Conservation (phyloP, 805 yeast species). For the Candida schatavii region DNA sequence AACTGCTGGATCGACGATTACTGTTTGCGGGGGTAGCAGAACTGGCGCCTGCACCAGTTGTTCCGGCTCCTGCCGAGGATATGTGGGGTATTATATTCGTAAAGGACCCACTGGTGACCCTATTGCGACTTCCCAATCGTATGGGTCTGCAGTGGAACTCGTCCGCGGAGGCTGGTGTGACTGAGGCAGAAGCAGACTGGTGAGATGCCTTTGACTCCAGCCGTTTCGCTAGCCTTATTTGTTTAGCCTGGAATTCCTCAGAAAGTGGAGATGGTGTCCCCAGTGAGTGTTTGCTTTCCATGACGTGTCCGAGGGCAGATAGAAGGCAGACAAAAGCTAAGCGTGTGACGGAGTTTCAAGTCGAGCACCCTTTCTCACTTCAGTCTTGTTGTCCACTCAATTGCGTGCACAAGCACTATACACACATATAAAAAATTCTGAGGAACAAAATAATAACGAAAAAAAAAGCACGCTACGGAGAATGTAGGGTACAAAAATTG, state of each 20-base stretch:
- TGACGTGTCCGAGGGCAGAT: too few species aligned
- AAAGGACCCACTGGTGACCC: background rate
- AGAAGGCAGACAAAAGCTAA: too few species aligned
- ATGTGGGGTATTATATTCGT: background rate
- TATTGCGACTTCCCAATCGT: constrained; percentile 18
- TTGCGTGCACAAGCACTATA: too few species aligned
- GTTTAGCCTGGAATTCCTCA: constrained; percentile 19
- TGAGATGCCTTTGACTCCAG: constrained; percentile 11
- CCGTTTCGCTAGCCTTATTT: constrained; percentile 27
- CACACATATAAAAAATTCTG: too few species aligned
- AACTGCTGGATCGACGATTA: background rate
- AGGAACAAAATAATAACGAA: too few species aligned
- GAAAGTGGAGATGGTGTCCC: constrained; percentile 5
- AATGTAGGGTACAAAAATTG: too few species aligned
- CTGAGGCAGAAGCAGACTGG: too few species aligned
- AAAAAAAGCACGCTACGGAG: too few species aligned
- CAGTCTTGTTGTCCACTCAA: too few species aligned
- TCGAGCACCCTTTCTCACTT: too few species aligned
- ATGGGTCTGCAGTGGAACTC: constrained; percentile 40
- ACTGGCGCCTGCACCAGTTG: constrained; percentile 2
- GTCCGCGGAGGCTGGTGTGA: constrained; percentile 13
- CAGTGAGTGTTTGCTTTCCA: constrained; percentile 1
- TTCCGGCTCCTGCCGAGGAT: background rate
- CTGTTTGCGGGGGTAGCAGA: background rate
- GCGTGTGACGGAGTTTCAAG: too few species aligned